A percentile compares a stretch with the other conserved stretches of the same genome.
These are phyloP conservation scores for Datura wrightii DNA, from an alignment of 257 asterid species.

Conservation along the genomic window DNA sequence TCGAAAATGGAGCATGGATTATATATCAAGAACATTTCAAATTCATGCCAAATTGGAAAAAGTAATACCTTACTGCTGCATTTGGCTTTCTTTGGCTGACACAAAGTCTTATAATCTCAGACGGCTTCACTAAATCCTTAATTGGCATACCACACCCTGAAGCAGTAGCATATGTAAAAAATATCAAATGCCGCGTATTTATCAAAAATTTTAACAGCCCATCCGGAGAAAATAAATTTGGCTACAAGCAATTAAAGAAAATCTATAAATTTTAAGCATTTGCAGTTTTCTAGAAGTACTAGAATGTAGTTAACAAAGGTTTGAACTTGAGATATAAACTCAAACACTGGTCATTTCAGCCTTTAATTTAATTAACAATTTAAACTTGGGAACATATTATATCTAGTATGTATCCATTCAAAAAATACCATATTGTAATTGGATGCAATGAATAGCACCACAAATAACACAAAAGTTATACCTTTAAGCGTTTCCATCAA, in stretches of 20 bases:
- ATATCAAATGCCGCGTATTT: neutral
- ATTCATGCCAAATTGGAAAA: slow-evolving; percentile 15
- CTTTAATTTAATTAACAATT: neutral
- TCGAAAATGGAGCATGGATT: neutral
- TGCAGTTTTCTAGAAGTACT: neutral
- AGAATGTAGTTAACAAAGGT: neutral
- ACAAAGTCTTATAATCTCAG: slow-evolving; percentile 67
- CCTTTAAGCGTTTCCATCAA: slow-evolving; percentile 71
- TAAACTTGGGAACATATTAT: neutral
- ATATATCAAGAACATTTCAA: slow-evolving; percentile 12
- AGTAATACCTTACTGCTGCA: slow-evolving; percentile 71
- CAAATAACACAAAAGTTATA: slow-evolving; percentile 31
- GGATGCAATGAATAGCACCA: neutral
- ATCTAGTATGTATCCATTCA: neutral
- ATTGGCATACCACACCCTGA: slow-evolving; percentile 68
- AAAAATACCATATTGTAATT: too few relatives aligned
- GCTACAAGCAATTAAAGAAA: neutral
- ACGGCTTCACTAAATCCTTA: slow-evolving; percentile 60
- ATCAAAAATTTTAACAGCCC: neutral
- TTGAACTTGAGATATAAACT: slow-evolving; percentile 17
- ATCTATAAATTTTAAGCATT: neutral
- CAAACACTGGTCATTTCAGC: neutral
- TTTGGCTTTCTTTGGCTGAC: slow-evolving; percentile 65
- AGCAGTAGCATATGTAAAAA: slow-evolving; percentile 33
- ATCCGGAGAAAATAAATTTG: neutral